Evolutionary conservation across 1,284 basidiomycete species (phyloP), one percentile per base, ranked within the genome.

Genomic region (Malassezia globosa): DNA sequence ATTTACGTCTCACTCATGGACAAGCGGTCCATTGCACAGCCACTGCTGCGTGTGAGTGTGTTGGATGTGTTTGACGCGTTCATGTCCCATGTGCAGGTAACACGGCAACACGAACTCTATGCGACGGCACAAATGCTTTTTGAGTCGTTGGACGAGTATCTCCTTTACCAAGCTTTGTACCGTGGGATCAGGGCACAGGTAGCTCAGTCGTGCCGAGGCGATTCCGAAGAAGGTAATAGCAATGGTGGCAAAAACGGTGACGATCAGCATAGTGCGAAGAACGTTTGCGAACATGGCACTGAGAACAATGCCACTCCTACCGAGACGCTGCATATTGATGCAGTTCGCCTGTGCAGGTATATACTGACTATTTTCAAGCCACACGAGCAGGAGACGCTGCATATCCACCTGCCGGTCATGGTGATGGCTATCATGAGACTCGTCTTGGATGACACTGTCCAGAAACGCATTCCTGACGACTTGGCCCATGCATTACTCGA

Each of bases 1-100:
- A 85, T 96, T 38, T 92, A 95, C 70, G 82, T 96, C 23, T 90
- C 89, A 1, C 73, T 97, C 14, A 75, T 96, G 55, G 94, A 99
- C 73, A 94, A 94, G 72, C 95, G 87, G 85, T 89, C 95, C 72
- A 83, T 97, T 42, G 92, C 92, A 0, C 80, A 80, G 16, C 77
- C 80, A 0, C 73, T 97, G 22, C 90, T 88, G 0, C 81, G 85
- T 37, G 77, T 76, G 1, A 74, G 95, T 27, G 80, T 86, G 4
- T 80, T 87, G 48, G 85, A 94, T 57, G 78, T 84, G 0, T 81
- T 92, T 65, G 80, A 77, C 44, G 80, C 84, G 2, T 76, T 29
- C 10, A 80, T 76, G 33, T 74, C 75, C 33, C 75, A 76, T 40
- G 85, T 85, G 69, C 83, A 38, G 13, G 50, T 78, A 34, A 14